Evolutionary conservation across 2,329 filamentous ascomycete species (phyloP).

Genomic region (Calycina marina): DNA sequence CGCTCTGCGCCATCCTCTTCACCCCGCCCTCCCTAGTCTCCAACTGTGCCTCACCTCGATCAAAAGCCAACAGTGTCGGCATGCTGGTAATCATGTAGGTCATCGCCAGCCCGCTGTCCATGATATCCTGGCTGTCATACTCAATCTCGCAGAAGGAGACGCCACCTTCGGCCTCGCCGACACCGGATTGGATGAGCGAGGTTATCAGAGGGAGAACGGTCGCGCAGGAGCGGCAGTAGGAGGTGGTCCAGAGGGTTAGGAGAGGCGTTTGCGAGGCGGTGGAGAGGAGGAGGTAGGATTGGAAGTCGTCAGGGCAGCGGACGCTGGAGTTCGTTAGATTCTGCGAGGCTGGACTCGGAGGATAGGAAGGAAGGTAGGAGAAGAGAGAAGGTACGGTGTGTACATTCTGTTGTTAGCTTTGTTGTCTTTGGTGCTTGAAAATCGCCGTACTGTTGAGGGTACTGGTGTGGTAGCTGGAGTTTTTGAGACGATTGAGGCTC

Average conservation of each 20-base stretch:
- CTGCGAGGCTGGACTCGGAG: not conserved
- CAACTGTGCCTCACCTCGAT: slow-evolving; percentile 36
- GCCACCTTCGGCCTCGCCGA: slow-evolving; percentile 40
- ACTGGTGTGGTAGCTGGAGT: no score
- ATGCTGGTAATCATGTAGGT: slow-evolving; percentile 43
- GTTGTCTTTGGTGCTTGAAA: slow-evolving; percentile 12
- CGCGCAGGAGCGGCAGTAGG: slow-evolving; percentile 41
- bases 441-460: no score
- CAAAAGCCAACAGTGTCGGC: slow-evolving; percentile 43
- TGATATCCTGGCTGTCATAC: slow-evolving; percentile 42
- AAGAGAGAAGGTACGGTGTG: slow-evolving; percentile 23
- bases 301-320: slow-evolving; percentile 37
- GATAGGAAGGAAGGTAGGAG: slow-evolving; percentile 4
- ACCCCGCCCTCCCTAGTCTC: slow-evolving; percentile 35
- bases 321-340: slow-evolving; percentile 27
- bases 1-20: slow-evolving; percentile 31
- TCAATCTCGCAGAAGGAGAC: slow-evolving; percentile 39
- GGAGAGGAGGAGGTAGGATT: slow-evolving; percentile 39
- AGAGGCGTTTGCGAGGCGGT: slow-evolving; percentile 38
- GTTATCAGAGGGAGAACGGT: slow-evolving; percentile 33
- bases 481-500: slow-evolving; percentile 5
- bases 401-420: slow-evolving; percentile 27
- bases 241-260: slow-evolving; percentile 45
- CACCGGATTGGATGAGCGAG: slow-evolving; percentile 29
- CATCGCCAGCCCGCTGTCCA: slow-evolving; percentile 32